Evolutionary conservation across 371 early-diverging fungal genomes (phyloP), one percentile per base, ranked within the genome.

Genomic region (Mucor indicus): DNA sequence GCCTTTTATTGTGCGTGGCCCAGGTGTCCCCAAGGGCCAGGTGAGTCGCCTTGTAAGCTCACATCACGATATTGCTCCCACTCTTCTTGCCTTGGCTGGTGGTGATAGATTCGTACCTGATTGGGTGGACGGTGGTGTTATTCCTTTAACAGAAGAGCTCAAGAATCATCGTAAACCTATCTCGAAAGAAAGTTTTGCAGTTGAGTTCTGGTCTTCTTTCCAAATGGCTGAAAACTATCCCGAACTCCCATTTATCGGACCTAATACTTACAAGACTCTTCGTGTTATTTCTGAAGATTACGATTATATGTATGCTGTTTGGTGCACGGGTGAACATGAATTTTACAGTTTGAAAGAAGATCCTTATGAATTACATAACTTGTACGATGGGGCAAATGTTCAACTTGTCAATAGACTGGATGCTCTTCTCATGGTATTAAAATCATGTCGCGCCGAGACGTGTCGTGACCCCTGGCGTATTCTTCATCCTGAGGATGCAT

Each of bases 311-410:
- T 85, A 81, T 57, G 51, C 75, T 16, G 74, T 74, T 8, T 81
- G 80, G 80, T 85, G 83, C 56, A 85, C 82, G 6, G 82, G 82
- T 22, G 80, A 82, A 31, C 75, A 73, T 44, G 83, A 85, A 51
- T 56, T 82, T 16, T 83, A 81, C 44, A 72, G 83, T 41, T 46
- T 81, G 22, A 67, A 67, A 23, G 48, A 64, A 11, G 85, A 85
- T 32, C 85, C 85, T 13, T 79, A 80, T 58, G 79, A 83, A 55
- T 29, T 75, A 31, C 49, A 67, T 8, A 80, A 85, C 46, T 44
- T 72, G 17, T 79, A 79, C 54, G 31, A 53, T 1, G 24, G 44
- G 15, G 48, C 30, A 1, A 17, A 48, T 11, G 19, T 20, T 9
- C 41, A 58, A 15, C 55, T 84, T 4, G 21, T 76, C 25, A 65